A percentile compares a stretch with the other conserved stretches of the same genome.
These are phyloP conservation scores for Xylaria sp. DNA, from an alignment of 2,329 filamentous ascomycete genomes.

Conservation along the genomic window DNA sequence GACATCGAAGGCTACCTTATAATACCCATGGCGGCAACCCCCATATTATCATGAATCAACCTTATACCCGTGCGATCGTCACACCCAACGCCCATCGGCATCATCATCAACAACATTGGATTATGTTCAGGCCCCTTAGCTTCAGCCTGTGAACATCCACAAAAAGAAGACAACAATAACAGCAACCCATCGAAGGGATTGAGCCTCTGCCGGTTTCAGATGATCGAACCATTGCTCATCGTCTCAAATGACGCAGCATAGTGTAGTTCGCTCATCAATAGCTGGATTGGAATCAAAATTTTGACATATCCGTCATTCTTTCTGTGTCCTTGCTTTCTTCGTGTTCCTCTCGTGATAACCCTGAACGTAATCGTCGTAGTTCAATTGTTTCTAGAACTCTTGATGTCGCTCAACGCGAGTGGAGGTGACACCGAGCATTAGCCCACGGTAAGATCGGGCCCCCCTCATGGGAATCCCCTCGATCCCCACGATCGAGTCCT, in stretches of 20 bases:
- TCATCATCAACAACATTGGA: not conserved
- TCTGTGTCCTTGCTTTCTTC: not conserved
- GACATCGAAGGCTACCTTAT: not conserved
- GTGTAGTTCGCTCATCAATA: not conserved
- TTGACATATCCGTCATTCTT: not conserved
- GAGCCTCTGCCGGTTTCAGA: not conserved
- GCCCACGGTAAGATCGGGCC: not conserved
- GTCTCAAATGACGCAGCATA: not conserved
- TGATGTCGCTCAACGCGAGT: too few species aligned
- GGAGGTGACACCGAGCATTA: not conserved
- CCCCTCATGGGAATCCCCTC: not conserved
- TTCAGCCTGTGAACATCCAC: not conserved
- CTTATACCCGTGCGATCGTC: not conserved
- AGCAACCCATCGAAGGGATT: not conserved
- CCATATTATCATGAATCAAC: not conserved
- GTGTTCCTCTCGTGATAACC: not conserved
- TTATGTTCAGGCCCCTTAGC: not conserved
- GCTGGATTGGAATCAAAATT: not conserved
- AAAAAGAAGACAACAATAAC: not conserved
- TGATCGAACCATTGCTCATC: not conserved
- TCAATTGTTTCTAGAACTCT: too few species aligned
- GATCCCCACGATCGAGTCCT: too few species aligned
- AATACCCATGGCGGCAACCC: not conserved
- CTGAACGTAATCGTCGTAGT: not conserved
- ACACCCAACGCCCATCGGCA: not conserved